Conservation (phyloP, 176 grass and related monocot genomes). For the Rhipidocladum racemiflorum region DNA sequence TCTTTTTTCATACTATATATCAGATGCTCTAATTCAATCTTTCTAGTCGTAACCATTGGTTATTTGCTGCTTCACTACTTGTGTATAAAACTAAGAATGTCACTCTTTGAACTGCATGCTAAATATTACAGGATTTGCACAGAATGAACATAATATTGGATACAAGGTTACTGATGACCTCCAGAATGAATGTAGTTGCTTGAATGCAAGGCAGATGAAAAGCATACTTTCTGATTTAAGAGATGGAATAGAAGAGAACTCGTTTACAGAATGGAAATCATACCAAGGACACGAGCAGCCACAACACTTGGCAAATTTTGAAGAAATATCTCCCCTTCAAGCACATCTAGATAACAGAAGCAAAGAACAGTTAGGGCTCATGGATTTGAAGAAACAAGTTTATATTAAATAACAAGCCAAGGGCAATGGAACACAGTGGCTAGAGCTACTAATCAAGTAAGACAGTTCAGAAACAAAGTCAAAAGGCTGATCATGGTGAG, state of each 20-base stretch:
- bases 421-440: neutral
- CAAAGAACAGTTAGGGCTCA: conserved; percentile 29
- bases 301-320: conserved; percentile 95
- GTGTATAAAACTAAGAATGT: neutral
- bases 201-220: neutral
- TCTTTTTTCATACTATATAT: neutral
- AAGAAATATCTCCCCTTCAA: conserved; percentile 99
- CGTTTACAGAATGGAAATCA: conserved; percentile 9
- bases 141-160: neutral
- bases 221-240: neutral
- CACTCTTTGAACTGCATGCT: neutral
- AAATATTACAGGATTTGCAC: neutral
- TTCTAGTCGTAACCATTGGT: neutral
- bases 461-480: too few species aligned
- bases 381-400: neutral
- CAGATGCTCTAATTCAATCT: neutral
- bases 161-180: neutral
- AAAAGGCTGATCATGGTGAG: neutral
- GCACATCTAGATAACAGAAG: conserved; percentile 61
- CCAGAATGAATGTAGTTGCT: neutral
- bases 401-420: neutral
- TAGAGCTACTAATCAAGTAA: neutral
- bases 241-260: neutral
- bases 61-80: conserved; percentile 5
- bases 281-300: conserved; percentile 84